Evolutionary conservation across 768 basidiomycete genomes (phyloP).

Genomic region (Kwoniella pini): DNA sequence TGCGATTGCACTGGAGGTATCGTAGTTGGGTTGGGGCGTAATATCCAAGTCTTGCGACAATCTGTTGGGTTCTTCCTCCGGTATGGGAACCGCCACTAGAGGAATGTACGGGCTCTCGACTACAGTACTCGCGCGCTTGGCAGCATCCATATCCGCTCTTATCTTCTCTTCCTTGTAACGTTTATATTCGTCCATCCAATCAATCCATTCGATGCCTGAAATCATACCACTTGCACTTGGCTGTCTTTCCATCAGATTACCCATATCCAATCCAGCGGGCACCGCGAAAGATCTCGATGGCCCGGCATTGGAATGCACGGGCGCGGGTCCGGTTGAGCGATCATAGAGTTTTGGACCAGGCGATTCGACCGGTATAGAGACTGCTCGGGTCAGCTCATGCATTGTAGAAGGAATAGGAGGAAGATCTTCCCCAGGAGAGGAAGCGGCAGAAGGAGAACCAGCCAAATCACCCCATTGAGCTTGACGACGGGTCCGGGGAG

Average conservation of each 20-base stretch:
- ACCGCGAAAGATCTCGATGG: conserved; percentile 24
- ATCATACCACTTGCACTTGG: conserved; percentile 32
- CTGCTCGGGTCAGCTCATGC: conserved; percentile 20
- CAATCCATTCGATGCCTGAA: conserved; percentile 57
- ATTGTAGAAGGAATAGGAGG: conserved; percentile 27
- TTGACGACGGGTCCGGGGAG: conserved; percentile 25
- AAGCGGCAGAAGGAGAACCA: conserved; percentile 15
- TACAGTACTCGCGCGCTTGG: background rate
- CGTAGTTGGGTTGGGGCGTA: conserved; percentile 21
- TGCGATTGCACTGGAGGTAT: conserved; percentile 33
- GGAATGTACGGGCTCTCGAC: conserved; percentile 2
- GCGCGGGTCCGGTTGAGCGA: conserved; percentile 8
- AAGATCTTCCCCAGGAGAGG: conserved; percentile 38
- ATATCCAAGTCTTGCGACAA: conserved; percentile 11
- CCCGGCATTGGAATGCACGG: conserved; percentile 21
- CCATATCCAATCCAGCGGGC: conserved; percentile 23
- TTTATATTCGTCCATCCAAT: conserved; percentile 58
- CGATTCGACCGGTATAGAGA: conserved; percentile 9
- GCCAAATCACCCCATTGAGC: conserved; percentile 29
- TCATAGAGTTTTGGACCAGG: conserved; percentile 11
- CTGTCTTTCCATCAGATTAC: conserved; percentile 27
- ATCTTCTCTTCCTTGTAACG: conserved; percentile 57
- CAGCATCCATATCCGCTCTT: conserved; percentile 43
- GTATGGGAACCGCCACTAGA: conserved; percentile 4
- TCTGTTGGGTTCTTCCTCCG: conserved; percentile 16